phyloP scores from a whole-genome alignment of 2,329 filamentous ascomycete species.

The Penicillium sp. region DNA sequence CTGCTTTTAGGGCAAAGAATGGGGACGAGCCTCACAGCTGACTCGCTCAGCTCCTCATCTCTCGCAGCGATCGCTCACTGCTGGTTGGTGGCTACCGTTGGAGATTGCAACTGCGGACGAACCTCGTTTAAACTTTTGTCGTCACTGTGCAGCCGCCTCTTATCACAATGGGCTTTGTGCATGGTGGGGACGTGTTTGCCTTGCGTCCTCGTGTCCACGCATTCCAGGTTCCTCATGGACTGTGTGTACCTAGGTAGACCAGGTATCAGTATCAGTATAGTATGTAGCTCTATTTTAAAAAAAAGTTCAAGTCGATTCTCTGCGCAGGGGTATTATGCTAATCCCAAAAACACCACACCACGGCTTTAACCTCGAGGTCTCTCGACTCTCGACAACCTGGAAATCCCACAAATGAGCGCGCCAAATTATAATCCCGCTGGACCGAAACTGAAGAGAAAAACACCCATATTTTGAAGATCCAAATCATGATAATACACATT shows the following conservation, averaged over 20 bases:
- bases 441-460: constrained; percentile 4
- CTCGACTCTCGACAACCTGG: not conserved
- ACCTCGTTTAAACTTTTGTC: constrained; percentile 8
- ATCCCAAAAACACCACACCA: constrained; percentile 2
- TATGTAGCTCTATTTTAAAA: too few relatives aligned
- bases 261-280: too few relatives aligned
- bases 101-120: constrained; percentile 18
- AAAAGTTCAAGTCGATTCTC: not conserved
- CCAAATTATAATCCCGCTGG: constrained; percentile 1
- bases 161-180: not conserved
- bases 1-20: not conserved
- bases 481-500: constrained; percentile 26
- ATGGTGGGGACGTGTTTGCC: constrained; percentile 7
- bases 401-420: not conserved
- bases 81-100: constrained; percentile 18
- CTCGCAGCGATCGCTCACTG: constrained; percentile 10
- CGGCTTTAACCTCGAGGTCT: not conserved
- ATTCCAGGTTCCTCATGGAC: constrained; percentile 1
- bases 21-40: not conserved
- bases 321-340: constrained; percentile 15
- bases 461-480: constrained; percentile 14
- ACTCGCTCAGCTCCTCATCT: not conserved
- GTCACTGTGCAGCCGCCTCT: constrained; percentile 9
- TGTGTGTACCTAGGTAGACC: too few relatives aligned
- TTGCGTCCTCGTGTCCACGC: constrained; percentile 18